phyloP scores from a whole-genome alignment of 2,329 filamentous ascomycete genomes.

The Trichoderma polysporum region DNA sequence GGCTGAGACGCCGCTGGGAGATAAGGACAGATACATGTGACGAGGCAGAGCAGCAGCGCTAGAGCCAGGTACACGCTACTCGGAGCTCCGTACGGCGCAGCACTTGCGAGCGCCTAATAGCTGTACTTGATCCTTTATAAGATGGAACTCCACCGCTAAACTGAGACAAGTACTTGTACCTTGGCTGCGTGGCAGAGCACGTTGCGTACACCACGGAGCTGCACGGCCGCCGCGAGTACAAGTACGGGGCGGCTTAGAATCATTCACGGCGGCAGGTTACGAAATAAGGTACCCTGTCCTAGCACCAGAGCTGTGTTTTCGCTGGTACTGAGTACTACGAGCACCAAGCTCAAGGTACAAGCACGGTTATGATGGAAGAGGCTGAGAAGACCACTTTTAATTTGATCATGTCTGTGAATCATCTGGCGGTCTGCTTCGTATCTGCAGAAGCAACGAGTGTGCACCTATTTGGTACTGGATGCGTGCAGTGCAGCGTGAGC shows the following conservation, averaged over 20 bases:
- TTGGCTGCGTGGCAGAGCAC: not conserved
- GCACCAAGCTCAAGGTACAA: not conserved
- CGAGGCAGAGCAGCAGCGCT: not conserved
- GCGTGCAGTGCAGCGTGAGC: not conserved
- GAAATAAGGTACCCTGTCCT: not conserved
- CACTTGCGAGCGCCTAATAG: not conserved
- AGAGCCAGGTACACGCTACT: constrained; percentile 14
- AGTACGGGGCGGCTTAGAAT: not conserved
- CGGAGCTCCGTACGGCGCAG: not conserved
- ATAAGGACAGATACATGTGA: constrained; percentile 14
- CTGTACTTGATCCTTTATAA: constrained; percentile 17
- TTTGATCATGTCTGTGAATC: constrained; percentile 12
- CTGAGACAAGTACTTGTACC: constrained; percentile 5
- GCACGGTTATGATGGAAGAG: constrained; percentile 6
- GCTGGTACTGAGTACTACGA: not conserved
- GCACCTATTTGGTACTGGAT: not conserved
- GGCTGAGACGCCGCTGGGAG: constrained; percentile 17
- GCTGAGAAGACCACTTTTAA: constrained; percentile 18
- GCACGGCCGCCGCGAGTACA: not conserved
- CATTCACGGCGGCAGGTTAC: not conserved
- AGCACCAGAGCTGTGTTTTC: not conserved
- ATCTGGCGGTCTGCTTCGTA: not conserved
- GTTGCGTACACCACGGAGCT: not conserved
- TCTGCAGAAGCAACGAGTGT: not conserved
- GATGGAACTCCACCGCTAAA: constrained; percentile 1